A percentile compares a stretch with the other conserved stretches of the same genome.
Conservation (phyloP, 2,329 filamentous ascomycete genomes). For the Penicillium capsulatum region DNA sequence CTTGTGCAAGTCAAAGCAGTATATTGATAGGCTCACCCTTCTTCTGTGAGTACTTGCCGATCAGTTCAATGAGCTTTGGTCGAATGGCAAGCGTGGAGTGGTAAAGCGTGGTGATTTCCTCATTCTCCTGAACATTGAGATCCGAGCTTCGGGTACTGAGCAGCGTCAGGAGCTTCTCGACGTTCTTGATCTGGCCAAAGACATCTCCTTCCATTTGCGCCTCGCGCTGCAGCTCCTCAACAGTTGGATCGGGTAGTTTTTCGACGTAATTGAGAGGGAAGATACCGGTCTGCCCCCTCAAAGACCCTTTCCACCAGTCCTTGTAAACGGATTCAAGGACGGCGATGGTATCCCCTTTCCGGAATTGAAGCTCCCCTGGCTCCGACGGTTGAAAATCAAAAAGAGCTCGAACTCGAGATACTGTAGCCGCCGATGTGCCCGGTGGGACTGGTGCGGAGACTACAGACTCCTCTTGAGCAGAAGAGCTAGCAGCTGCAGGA, state of each 20-base stretch:
- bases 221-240: constrained; percentile 89
- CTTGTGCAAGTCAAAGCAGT: neutral
- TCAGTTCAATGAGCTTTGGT: constrained; percentile 94
- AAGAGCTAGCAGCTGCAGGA: constrained; percentile 30
- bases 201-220: constrained; percentile 89
- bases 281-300: constrained; percentile 92
- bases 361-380: constrained; percentile 89
- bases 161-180: constrained; percentile 78
- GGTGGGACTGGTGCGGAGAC: constrained; percentile 60
- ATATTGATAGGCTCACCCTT: constrained; percentile 62
- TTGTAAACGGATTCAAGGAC: constrained; percentile 98
- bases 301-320: constrained; percentile 97
- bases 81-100: constrained; percentile 91
- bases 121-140: constrained; percentile 82
- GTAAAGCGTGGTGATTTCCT: constrained; percentile 88
- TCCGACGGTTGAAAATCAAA: constrained; percentile 96
- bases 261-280: constrained; percentile 99
- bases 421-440: constrained; percentile 91
- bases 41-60: constrained; percentile 98
- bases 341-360: constrained; percentile 94
- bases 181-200: constrained; percentile 71
- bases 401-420: constrained; percentile 86
- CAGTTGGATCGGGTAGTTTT: constrained; percentile 90
- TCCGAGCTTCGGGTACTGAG: constrained; percentile 81
- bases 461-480: constrained; percentile 37